Evolutionary conservation across 805 yeast species (phyloP), one percentile per base, ranked within the genome.

Genomic region (Zygosaccharomyces gambellarensis): DNA sequence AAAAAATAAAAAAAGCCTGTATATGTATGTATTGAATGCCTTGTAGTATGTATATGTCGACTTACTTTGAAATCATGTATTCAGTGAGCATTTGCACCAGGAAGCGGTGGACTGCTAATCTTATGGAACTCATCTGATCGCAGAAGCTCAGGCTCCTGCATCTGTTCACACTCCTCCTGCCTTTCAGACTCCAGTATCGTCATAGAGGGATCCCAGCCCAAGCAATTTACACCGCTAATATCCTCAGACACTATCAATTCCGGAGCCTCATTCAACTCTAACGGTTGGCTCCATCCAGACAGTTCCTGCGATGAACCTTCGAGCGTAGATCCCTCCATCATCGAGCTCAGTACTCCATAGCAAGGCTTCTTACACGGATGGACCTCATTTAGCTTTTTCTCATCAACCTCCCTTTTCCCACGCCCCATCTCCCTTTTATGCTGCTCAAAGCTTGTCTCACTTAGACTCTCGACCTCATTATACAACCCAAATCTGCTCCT

Each of bases 81-180:
- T 25, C 28, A 25, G 9, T 2, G 28, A 5, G 9, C 9, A 25
- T 25, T 8, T 25, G 9, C 9, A 25, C 28, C 39, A 34, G 29
- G 32, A 5, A 45, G 39, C 21, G 54, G 53, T 21, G 55, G 56
- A 38, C 57, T 55, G 38, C 56, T 55, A 30, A 14, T 21, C 23
- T 14, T 7, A 6, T 34, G 38, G 22, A 34, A 34, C 14, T 34
- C 38, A 8, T 34, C 38, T 17, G 38, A 34, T 14, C 22, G 38
- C 19, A 34, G 11, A 14, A 34, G 22, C 10, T 34, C 38, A 11
- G 38, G 22, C 10, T 34, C 38, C 8, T 17, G 10, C 22, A 9
- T 3, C 19, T 23, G 30, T 38, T 23, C 36, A 34, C n/a, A 11
- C 38, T 23, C 39, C 42, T 23, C 36, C 41, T 21, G 28, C 11